These are phyloP conservation scores for Globisporangium paroecandrum DNA, from an alignment of 352 stramenopile genomes.

Conservation along the genomic window DNA sequence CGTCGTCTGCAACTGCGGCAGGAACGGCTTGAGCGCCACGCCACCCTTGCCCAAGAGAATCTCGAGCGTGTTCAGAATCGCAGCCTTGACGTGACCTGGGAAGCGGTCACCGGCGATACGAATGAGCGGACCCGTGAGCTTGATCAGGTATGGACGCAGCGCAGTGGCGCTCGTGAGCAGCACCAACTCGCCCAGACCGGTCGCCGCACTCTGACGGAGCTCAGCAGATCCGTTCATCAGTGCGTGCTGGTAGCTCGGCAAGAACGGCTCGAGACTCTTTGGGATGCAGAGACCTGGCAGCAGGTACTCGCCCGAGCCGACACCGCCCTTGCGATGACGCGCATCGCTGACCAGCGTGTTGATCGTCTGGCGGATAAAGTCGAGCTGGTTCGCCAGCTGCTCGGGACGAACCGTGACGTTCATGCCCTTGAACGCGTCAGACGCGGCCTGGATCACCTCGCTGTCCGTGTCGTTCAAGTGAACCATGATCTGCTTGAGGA, in stretches of 20 bases:
- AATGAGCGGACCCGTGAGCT: slow-evolving; percentile 96
- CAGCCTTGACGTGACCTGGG: slow-evolving; percentile 95
- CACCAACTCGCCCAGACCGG: slow-evolving; percentile 96
- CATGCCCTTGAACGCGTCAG: slow-evolving; percentile 88
- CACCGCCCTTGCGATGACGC: slow-evolving; percentile 90
- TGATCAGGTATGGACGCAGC: slow-evolving; percentile 97
- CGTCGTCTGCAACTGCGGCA: slow-evolving; percentile 99
- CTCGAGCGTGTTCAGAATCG: slow-evolving; percentile 96
- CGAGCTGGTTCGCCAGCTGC: slow-evolving; percentile 92
- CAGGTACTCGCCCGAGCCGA: slow-evolving; percentile 74
- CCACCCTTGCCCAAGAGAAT: slow-evolving; percentile 97
- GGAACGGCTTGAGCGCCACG: slow-evolving; percentile 97
- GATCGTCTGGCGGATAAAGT: slow-evolving; percentile 97
- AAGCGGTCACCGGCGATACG: slow-evolving; percentile 99
- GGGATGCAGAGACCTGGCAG: slow-evolving; percentile 76
- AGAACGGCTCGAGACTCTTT: slow-evolving; percentile 93
- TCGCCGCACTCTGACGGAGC: slow-evolving; percentile 88
- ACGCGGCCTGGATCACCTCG: slow-evolving; percentile 87
- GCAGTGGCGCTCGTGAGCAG: slow-evolving; percentile 83
- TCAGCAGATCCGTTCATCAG: slow-evolving; percentile 94
- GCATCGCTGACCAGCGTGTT: slow-evolving; percentile 96
- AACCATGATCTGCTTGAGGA: slow-evolving; percentile 95
- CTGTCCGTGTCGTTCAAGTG: slow-evolving; percentile 94
- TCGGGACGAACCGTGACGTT: slow-evolving; percentile 91
- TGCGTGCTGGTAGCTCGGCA: slow-evolving; percentile 97